Percentiles rank a stretch among this genome's conserved stretches.
Conservation (phyloP, 1,139 yeast species). For the Diutina rugosa region DNA sequence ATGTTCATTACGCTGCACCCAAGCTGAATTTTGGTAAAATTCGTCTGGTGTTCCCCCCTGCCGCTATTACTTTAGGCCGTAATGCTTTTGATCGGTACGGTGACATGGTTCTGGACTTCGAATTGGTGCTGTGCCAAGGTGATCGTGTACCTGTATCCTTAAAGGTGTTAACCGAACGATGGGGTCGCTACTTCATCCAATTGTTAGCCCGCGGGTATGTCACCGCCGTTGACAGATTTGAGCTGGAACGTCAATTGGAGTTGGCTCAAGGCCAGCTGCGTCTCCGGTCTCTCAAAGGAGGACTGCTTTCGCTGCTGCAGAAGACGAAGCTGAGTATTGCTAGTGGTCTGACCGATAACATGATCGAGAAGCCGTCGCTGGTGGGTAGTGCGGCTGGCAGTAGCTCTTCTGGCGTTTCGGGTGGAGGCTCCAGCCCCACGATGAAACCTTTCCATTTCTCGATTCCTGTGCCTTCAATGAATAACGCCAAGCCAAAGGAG, state of each 20-base stretch:
- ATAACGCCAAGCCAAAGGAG: conserved; percentile 9
- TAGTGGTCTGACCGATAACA: neutral
- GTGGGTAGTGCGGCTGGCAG: neutral
- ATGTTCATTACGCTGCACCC: conserved; percentile 69
- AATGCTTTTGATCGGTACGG: conserved; percentile 62
- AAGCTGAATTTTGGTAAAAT: conserved; percentile 52
- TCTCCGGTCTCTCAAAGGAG: neutral
- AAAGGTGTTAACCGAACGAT: conserved; percentile 48
- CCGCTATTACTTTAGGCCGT: conserved; percentile 65
- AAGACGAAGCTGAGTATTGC: neutral
- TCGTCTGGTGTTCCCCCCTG: conserved; percentile 58
- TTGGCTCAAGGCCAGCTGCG: neutral
- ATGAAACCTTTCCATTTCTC: conserved; percentile 9
- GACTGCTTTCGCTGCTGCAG: neutral
- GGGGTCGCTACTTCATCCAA: conserved; percentile 62
- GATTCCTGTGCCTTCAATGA: conserved; percentile 10
- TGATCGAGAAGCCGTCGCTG: neutral
- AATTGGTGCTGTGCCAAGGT: conserved; percentile 54
- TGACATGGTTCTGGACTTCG: conserved; percentile 54
- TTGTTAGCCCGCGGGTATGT: conserved; percentile 53
- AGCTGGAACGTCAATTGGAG: conserved; percentile 8
- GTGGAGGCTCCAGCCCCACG: neutral
- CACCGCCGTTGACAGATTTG: conserved; percentile 37
- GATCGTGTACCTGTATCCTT: conserved; percentile 51
- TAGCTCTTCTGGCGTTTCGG: neutral